Base-by-base conservation (phyloP, 2,329 filamentous ascomycete species). In the Colletotrichum agaves region DNA sequence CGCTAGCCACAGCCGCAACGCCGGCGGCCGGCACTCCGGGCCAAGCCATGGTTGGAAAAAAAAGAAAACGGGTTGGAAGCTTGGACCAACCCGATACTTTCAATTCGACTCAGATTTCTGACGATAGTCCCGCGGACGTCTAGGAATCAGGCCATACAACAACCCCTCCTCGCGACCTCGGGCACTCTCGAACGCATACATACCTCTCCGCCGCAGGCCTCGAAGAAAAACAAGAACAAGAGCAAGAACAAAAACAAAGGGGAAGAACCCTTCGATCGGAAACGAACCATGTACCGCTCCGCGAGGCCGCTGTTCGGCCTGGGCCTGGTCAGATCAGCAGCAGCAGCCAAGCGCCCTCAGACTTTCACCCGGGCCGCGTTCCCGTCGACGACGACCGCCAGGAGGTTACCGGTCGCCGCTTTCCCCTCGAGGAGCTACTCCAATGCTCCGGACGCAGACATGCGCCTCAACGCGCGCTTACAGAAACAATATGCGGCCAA, bases 261-360 rank as follows among this genome's bases (percentile, higher is more conserved):
- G 11, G 35, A 37, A 11, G 35, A 37, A 8, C 35, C 13, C 35
- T 12, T 5, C 35, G 35, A 15, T 13, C 35, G 11, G 12, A 50
- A 10, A 15, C 23, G 13, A 17, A 56, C 19, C 23, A 64, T 70
- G 60, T 70, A 58, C 50, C 67, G 63, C 44, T 44, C 56, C 31
- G 59, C 55, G 60, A 63, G 67, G 56, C 56, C 67, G 41, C 44
- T 70, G 7, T 55, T 67, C 63, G 69, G 63, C 59, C 27, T 59
- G 39, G 69, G 63, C 59, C 27, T 59, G 39, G 37, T 43, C 56
- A 47, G 57, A 19, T 5, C 47, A 12, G 44, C 17, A 37, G 44
- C 17, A 37, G 60, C 52, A 27, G 60, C 52, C 46, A 43, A 50
- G 33, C 46, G 44, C 46, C 63, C 59, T 5, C 43, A 37, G 49